A percentile compares a stretch with the other conserved stretches of the same genome.
These are phyloP conservation scores for Trichosanthes cucumerina DNA, from an alignment of 306 rosid species.

Conservation along the genomic window DNA sequence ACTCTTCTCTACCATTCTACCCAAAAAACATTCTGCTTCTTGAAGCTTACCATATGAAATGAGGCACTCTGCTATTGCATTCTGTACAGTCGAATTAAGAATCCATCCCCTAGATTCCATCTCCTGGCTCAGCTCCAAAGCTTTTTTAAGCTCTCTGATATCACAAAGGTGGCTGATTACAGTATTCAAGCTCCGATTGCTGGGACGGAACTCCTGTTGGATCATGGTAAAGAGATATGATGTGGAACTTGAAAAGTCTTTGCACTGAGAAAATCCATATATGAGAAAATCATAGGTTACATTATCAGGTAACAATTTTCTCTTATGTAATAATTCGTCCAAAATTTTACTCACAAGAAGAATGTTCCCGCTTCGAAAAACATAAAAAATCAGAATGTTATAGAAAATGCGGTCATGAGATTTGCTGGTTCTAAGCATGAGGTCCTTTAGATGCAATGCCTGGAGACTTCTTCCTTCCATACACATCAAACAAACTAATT, in stretches of 20 bases:
- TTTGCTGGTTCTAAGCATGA: slow-evolving; percentile 44
- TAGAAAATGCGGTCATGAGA: slow-evolving; percentile 30
- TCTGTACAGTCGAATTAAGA: slow-evolving; percentile 59
- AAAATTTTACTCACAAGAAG: slow-evolving; percentile 30
- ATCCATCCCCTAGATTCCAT: slow-evolving; percentile 64
- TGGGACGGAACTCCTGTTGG: slow-evolving; percentile 44
- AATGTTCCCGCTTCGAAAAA: slow-evolving; percentile 39
- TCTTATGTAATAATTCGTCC: slow-evolving; percentile 40
- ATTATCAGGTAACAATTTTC: slow-evolving; percentile 38
- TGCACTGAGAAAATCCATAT: slow-evolving; percentile 47
- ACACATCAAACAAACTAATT: slow-evolving; percentile 41
- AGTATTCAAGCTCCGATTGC: slow-evolving; percentile 51
- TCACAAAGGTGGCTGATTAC: slow-evolving; percentile 49
- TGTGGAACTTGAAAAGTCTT: slow-evolving; percentile 37
- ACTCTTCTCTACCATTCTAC: slow-evolving; percentile 44
- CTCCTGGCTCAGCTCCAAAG: slow-evolving; percentile 46
- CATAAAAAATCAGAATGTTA: slow-evolving; percentile 64
- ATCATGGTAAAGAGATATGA: slow-evolving; percentile 56
- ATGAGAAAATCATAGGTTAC: slow-evolving; percentile 67
- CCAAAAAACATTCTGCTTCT: slow-evolving; percentile 61
- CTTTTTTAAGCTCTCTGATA: slow-evolving; percentile 42
- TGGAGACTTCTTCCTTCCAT: slow-evolving; percentile 29
- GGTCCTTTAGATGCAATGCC: slow-evolving; percentile 45
- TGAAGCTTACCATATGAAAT: slow-evolving; percentile 41
- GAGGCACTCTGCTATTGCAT: slow-evolving; percentile 43